phyloP scores from a whole-genome alignment of 225 moss, liverwort and hornwort species.

The Physcomitrium patens region DNA sequence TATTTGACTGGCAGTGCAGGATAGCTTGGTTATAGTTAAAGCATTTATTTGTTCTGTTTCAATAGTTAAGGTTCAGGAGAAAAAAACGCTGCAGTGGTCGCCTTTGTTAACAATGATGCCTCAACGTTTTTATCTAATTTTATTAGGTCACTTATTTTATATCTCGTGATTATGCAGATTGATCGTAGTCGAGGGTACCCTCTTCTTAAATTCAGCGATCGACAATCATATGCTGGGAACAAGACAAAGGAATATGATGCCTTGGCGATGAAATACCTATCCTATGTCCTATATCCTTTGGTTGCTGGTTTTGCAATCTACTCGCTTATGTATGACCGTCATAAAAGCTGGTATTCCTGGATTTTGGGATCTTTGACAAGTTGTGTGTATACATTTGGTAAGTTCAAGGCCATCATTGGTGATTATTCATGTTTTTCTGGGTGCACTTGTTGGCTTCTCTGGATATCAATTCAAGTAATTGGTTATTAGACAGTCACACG shows the following conservation, averaged over 20 bases:
- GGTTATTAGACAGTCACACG: background rate
- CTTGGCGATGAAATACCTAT: conserved; percentile 89
- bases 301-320: conserved; percentile 91
- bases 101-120: background rate
- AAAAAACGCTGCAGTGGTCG: background rate
- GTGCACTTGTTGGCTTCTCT: background rate
- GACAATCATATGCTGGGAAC: conserved; percentile 91
- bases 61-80: background rate
- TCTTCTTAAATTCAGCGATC: conserved; percentile 77
- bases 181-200: conserved; percentile 84
- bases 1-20: background rate
- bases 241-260: conserved; percentile 97
- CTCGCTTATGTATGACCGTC: conserved; percentile 89
- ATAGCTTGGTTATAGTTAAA: background rate
- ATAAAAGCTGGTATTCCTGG: conserved; percentile 99
- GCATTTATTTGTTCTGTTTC: background rate
- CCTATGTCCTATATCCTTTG: conserved; percentile 85
- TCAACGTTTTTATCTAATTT: background rate
- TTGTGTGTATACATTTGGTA: conserved; percentile 94
- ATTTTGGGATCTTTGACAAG: conserved; percentile 89
- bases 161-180: conserved; percentile 49
- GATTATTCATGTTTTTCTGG: background rate
- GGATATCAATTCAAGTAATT: background rate
- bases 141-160: conserved; percentile 19
- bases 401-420: conserved; percentile 18